Evolutionary conservation across 1,284 basidiomycete genomes (phyloP).

Genomic region (Cryptococcus wingfieldii): DNA sequence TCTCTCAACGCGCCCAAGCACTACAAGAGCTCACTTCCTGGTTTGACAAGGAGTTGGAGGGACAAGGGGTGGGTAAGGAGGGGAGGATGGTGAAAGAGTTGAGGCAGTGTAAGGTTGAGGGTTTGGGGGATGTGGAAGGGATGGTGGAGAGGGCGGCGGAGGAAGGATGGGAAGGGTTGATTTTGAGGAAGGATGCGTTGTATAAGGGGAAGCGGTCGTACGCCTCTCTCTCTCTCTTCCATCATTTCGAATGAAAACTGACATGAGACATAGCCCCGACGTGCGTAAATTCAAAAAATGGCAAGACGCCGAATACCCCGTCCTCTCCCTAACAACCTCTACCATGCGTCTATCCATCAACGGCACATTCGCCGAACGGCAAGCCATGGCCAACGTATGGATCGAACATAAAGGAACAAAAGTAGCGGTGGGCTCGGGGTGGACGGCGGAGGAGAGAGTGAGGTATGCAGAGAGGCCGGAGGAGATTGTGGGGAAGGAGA

Average conservation of each 20-base stretch:
- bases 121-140: slow-evolving; percentile 25
- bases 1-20: slow-evolving; percentile 23
- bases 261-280: slow-evolving; percentile 22
- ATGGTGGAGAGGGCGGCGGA: slow-evolving; percentile 34
- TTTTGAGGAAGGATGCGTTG: slow-evolving; percentile 36
- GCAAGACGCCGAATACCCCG: slow-evolving; percentile 44
- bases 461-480: slow-evolving; percentile 32
- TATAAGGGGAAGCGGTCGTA: slow-evolving; percentile 42
- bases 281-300: slow-evolving; percentile 47
- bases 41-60: slow-evolving; percentile 16
- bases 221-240: slow-evolving; percentile 5
- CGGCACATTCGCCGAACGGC: slow-evolving; percentile 33
- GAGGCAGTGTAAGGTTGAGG: slow-evolving; percentile 25
- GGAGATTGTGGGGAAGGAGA: slow-evolving; percentile 41
- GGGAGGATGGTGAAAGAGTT: slow-evolving; percentile 26
- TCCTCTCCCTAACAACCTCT: slow-evolving; percentile 24
- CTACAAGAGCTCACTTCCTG: slow-evolving; percentile 17
- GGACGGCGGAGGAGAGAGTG: slow-evolving; percentile 39
- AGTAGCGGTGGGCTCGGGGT: slow-evolving; percentile 43
- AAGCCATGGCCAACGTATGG: slow-evolving; percentile 36
- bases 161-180: slow-evolving; percentile 46
- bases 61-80: slow-evolving; percentile 1
- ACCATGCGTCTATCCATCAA: slow-evolving; percentile 33
- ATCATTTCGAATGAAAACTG: not conserved
- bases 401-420: slow-evolving; percentile 38